Conservation (phyloP, 805 yeast species). For the Schwanniomyces pseudopolymorphus region DNA sequence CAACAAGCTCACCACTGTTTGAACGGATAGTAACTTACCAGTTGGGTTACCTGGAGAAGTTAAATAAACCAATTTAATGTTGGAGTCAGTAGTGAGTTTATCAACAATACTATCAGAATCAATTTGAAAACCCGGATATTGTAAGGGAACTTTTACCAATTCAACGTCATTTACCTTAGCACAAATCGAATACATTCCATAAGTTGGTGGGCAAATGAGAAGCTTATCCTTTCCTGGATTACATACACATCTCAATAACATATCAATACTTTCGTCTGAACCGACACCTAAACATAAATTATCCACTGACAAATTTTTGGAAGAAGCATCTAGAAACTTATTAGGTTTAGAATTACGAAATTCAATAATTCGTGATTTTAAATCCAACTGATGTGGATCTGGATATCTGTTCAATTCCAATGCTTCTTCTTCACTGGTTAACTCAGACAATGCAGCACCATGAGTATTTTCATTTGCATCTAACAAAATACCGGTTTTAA, state of each 20-base stretch:
- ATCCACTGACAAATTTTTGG: constrained; percentile 45
- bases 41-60: constrained; percentile 99
- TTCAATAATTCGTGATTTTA: constrained; percentile 69
- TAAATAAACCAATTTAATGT: constrained; percentile 73
- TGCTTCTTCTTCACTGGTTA: constrained; percentile 43
- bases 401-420: constrained; percentile 87
- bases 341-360: constrained; percentile 62
- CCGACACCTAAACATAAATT: constrained; percentile 95
- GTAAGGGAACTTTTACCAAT: constrained; percentile 69
- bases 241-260: constrained; percentile 81
- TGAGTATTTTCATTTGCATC: constrained; percentile 97
- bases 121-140: constrained; percentile 51
- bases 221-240: constrained; percentile 80
- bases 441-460: constrained; percentile 69
- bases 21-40: constrained; percentile 57
- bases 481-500: constrained; percentile 78
- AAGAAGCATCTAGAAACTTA: constrained; percentile 9
- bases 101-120: constrained; percentile 55
- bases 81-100: constrained; percentile 52
- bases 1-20: constrained; percentile 36
- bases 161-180: constrained; percentile 88
- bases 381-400: constrained; percentile 86
- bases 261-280: constrained; percentile 93
- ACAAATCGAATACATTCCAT: constrained; percentile 94
- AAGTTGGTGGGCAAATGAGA: constrained; percentile 90